These are phyloP conservation scores for Globisporangium echinulatum DNA, from an alignment of 352 stramenopile genomes.

Conservation along the genomic window DNA sequence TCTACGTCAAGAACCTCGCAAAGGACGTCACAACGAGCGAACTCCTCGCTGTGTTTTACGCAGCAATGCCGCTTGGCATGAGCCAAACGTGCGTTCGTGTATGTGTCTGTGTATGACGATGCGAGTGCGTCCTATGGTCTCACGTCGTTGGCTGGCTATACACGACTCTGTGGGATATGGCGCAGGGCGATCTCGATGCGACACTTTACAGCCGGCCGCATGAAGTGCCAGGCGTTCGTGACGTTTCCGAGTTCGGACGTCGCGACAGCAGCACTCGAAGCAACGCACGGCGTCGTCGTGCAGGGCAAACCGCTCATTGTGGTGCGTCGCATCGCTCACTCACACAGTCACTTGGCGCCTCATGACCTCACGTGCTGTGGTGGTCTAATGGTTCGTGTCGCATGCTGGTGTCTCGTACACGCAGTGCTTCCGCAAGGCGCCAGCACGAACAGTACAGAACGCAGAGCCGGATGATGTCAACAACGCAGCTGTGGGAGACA, in stretches of 20 bases:
- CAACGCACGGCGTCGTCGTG: conserved; percentile 64
- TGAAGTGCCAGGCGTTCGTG: conserved; percentile 86
- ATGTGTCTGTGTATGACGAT: conserved; percentile 4
- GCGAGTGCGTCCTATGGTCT: background rate
- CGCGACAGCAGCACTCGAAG: conserved; percentile 39
- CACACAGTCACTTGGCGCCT: too few relatives aligned
- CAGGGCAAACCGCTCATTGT: conserved; percentile 78
- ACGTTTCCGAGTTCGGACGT: conserved; percentile 47
- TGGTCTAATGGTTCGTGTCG: too few relatives aligned
- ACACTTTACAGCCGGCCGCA: conserved; percentile 71
- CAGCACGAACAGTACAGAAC: background rate
- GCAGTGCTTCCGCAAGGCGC: conserved; percentile 19
- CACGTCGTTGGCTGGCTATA: background rate
- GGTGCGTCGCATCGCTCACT: conserved; percentile 33
- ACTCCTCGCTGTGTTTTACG: conserved; percentile 42
- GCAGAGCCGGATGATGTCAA: too few relatives aligned
- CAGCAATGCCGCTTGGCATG: conserved; percentile 21
- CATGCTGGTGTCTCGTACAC: background rate
- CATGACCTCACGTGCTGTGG: too few relatives aligned
- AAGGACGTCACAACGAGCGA: conserved; percentile 39
- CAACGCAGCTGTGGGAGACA: too few relatives aligned
- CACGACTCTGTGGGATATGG: background rate
- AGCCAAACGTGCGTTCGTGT: conserved; percentile 18
- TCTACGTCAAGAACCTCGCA: conserved; percentile 84
- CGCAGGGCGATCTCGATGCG: conserved; percentile 43